Evolutionary conservation across 176 grass and related monocot species (phyloP), one percentile per base, ranked within the genome.

Genomic region (Oryza officinalis): DNA sequence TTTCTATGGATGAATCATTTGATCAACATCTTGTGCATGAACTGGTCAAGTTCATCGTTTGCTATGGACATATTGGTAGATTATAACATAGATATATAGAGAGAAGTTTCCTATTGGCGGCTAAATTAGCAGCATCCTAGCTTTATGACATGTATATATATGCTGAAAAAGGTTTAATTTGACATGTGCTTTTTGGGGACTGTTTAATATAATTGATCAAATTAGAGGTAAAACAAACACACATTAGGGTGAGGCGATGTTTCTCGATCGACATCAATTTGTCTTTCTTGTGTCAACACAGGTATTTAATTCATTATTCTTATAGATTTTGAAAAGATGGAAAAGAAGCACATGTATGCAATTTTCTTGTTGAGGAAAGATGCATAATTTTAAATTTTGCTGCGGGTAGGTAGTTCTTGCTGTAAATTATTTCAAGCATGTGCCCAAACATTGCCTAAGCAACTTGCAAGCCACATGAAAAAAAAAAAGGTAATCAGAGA

Each of bases 71-170:
- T 35, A n/a, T 17, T 82, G 25, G 20, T 17, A 59, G 27, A 38
- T 69, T 69, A 14, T 69, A 14, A 27, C 27, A 76, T 23, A 32
- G 14, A 11, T 5, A 61, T 23, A 25, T 0, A 18, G 26, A 49
- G 31, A 77, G 72, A 81, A 89, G 67, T 45, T 86, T 86, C 66
- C 59, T 72, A 41, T 82, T 66, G 23, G 23, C 52, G 5, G 13
- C 35, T 41, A 41, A 41, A 41, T 63, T 63, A 28, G 61, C 82
- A 85, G 77, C 70, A 70, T 57, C 40, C 15, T 25, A 44, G 12
- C 50, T 80, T 37, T 89, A 22, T 63, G 76, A 46, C 44, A 33
- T 40, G 20, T 40, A 25, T 28, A 22, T 69, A 8, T 67, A 33
- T 23, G 47, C 5, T 26, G 3, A 67, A 20, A 35, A 38, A 30